phyloP scores from a whole-genome alignment of 352 stramenopile species.

The Globisporangium apiculatum region DNA sequence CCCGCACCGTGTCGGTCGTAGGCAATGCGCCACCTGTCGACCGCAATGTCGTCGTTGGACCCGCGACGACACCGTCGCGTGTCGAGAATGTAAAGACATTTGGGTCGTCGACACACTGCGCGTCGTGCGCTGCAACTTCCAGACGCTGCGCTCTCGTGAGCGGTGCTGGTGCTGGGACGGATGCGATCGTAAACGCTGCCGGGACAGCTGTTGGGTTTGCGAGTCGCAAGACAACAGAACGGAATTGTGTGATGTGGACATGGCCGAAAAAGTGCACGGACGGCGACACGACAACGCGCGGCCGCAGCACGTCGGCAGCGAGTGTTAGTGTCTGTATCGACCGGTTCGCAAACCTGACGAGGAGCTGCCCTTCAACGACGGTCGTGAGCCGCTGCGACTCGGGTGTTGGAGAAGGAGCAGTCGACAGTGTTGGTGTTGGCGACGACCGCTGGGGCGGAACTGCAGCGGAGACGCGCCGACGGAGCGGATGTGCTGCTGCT shows the following conservation, averaged over 20 bases:
- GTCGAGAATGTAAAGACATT: constrained; percentile 50
- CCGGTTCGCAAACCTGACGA: constrained; percentile 62
- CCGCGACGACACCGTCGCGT: constrained; percentile 29
- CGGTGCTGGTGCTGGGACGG: constrained; percentile 42
- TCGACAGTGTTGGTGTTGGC: not conserved
- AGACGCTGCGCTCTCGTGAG: constrained; percentile 51
- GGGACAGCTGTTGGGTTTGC: constrained; percentile 61
- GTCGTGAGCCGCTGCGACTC: constrained; percentile 15
- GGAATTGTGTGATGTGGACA: constrained; percentile 40
- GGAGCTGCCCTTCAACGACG: constrained; percentile 38
- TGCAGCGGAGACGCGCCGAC: too few relatives aligned
- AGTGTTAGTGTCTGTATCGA: constrained; percentile 55
- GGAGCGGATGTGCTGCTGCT: too few relatives aligned
- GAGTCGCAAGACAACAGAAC: constrained; percentile 37
- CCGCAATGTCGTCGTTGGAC: constrained; percentile 51
- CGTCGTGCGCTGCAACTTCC: constrained; percentile 42
- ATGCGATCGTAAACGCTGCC: constrained; percentile 43
- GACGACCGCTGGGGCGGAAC: too few relatives aligned
- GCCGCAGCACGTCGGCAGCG: constrained; percentile 32
- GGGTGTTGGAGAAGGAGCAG: not conserved
- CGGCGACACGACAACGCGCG: constrained; percentile 54
- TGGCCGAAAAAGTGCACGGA: constrained; percentile 59
- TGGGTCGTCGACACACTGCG: constrained; percentile 48
- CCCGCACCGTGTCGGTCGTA: constrained; percentile 27
- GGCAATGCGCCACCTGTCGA: constrained; percentile 39